Evolutionary conservation across 805 yeast species (phyloP).

Genomic region (Dipodascus albidus): DNA sequence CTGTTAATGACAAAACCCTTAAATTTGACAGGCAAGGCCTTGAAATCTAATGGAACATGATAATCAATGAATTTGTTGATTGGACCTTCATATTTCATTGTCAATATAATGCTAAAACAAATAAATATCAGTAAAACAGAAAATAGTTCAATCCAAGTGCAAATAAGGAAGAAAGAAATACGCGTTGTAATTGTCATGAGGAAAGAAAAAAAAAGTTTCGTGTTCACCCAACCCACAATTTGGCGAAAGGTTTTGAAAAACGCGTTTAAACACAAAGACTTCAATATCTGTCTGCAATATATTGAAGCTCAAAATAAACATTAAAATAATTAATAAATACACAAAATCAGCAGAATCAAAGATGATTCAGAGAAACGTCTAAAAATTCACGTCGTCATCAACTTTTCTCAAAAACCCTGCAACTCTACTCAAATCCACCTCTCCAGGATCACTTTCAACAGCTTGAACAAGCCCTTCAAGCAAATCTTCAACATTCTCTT

Average conservation of each 20-base stretch:
- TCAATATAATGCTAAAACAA: background rate
- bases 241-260: too few relatives aligned
- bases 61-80: background rate
- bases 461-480: conserved; percentile 81
- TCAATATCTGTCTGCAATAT: too few relatives aligned
- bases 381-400: conserved; percentile 18
- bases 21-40: background rate
- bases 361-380: background rate
- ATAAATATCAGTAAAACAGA: too few relatives aligned
- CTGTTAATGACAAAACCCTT: background rate
- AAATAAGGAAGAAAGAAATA: too few relatives aligned
- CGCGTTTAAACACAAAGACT: too few relatives aligned
- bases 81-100: background rate
- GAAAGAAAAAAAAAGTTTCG: too few relatives aligned
- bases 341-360: too few relatives aligned
- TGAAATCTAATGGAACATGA: background rate
- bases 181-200: too few relatives aligned
- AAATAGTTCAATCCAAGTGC: too few relatives aligned
- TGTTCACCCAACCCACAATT: too few relatives aligned
- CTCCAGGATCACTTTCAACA: conserved; percentile 76
- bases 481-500: conserved; percentile 65
- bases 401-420: conserved; percentile 44
- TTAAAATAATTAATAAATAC: too few relatives aligned
- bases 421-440: conserved; percentile 45
- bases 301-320: too few relatives aligned